Evolutionary conservation across 2,329 filamentous ascomycete genomes (phyloP), one percentile per base, ranked within the genome.

Genomic region (Pseudocercospora fuligena): DNA sequence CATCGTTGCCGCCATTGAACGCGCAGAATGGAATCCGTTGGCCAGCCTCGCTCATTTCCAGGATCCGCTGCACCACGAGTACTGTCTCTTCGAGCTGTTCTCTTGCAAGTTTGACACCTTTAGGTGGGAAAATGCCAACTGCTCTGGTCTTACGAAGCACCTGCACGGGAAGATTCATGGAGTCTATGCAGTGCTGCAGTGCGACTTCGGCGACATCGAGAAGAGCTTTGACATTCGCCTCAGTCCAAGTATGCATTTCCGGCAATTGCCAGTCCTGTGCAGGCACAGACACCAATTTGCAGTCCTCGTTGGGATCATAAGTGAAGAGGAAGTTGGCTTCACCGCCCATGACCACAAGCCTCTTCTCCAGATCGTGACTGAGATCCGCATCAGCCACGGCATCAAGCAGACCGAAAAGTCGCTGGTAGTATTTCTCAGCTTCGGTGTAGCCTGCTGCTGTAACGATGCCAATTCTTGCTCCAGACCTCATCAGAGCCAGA

Each of bases 1-100:
- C 93, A 78, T 99, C 95, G 69, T 95, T 94, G 11, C 95, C 95
- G 62, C 94, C 95, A 79, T 99, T 99, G 84, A 99, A 99, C 23
- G 95, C 95, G 77, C 95, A 99, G 77, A 98, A 99, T 0, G 95
- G 95, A 33, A 99, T 73, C 70, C 85, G 78, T 49, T 83, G 80
- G 1, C 90, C 91, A 31, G 90, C 90, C 0, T 86, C 82, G 47
- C 90, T 92, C 73, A 94, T 87, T 80, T 98, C 94, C 4, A 99
- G 86, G 58, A 93, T 93, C 78, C 96, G 94, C 79, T 98, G 94
- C 19, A 95, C 92, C 1, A 97, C 93, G 11, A 99, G 85, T 0
- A 99, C 95, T 0, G 94, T 97, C 82, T 99, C 95, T 78, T 99
- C 95, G 19, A 99, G 87, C 65, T 91, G 91, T 81, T 99, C 95